Evolutionary conservation across 306 rosid genomes (phyloP).

Genomic region (Malus fusca): DNA sequence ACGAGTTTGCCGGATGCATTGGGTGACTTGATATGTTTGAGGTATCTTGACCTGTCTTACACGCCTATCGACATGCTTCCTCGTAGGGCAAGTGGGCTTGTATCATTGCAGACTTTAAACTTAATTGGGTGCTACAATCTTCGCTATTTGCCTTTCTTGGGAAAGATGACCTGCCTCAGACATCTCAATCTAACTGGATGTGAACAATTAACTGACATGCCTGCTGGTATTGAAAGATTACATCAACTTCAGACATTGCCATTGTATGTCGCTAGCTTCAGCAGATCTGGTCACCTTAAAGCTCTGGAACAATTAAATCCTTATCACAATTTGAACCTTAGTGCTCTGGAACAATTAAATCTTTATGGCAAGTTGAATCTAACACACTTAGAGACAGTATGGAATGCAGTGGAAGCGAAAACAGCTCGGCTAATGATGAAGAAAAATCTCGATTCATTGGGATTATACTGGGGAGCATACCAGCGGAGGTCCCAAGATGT

Average conservation of each 20-base stretch:
- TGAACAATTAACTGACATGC: accelerated
- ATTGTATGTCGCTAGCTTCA: neutral
- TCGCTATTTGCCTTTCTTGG: neutral
- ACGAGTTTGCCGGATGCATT: neutral
- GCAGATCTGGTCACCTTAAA: neutral
- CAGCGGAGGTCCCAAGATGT: neutral
- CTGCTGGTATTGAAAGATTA: neutral
- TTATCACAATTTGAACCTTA: neutral
- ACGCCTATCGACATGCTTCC: neutral
- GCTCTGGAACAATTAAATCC: neutral
- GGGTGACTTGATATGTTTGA: conserved; percentile 1
- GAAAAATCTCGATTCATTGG: neutral
- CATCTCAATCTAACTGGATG: neutral
- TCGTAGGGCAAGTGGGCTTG: too few species aligned
- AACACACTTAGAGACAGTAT: neutral
- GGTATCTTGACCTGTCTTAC: conserved; percentile 3
- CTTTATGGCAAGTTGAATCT: neutral
- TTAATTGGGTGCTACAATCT: accelerated
- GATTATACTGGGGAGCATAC: neutral
- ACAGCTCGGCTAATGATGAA: neutral
- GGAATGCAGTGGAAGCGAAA: neutral
- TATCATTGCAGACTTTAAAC: conserved; percentile 9
- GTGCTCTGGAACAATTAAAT: neutral
- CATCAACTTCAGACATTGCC: neutral
- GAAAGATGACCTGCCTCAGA: neutral